These are phyloP conservation scores for Bipolaris cookei DNA, from an alignment of 2,329 filamentous ascomycete genomes.

Conservation along the genomic window DNA sequence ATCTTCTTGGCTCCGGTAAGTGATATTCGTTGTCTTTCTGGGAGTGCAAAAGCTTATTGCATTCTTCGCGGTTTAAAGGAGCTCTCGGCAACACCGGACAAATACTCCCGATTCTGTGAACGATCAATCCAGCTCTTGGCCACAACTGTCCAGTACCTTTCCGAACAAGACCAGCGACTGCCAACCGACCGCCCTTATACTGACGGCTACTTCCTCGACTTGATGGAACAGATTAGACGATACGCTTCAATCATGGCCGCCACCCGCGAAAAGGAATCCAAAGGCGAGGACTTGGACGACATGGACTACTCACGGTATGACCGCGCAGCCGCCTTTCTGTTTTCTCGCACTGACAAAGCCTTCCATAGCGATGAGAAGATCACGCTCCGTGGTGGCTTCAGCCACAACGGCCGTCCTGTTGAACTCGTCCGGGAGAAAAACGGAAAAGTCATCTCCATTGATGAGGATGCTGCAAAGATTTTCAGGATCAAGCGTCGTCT, in stretches of 20 bases:
- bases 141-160: conserved; percentile 83
- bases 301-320: conserved; percentile 58
- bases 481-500: conserved; percentile 65
- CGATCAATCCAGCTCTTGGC: conserved; percentile 89
- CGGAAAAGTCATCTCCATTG: conserved; percentile 79
- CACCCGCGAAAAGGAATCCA: conserved; percentile 70
- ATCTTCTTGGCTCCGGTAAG: conserved; percentile 93
- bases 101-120: conserved; percentile 88
- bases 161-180: conserved; percentile 83
- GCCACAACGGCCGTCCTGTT: conserved; percentile 79
- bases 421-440: conserved; percentile 84
- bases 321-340: conserved; percentile 29
- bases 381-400: conserved; percentile 79
- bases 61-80: conserved; percentile 70
- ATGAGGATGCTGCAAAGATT: conserved; percentile 61
- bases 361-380: conserved; percentile 69
- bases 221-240: conserved; percentile 89
- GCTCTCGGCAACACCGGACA: conserved; percentile 69
- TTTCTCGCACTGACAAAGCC: conserved; percentile 32
- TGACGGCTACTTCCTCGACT: conserved; percentile 95
- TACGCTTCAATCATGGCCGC: conserved; percentile 86
- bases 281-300: conserved; percentile 59
- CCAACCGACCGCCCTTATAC: conserved; percentile 89
- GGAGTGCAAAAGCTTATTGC: conserved; percentile 71
- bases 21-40: conserved; percentile 61